Percentiles rank a stretch among this genome's conserved stretches.
phyloP scores from a whole-genome alignment of 495 filamentous ascomycete genomes.

The Penicillium cataractarum region DNA sequence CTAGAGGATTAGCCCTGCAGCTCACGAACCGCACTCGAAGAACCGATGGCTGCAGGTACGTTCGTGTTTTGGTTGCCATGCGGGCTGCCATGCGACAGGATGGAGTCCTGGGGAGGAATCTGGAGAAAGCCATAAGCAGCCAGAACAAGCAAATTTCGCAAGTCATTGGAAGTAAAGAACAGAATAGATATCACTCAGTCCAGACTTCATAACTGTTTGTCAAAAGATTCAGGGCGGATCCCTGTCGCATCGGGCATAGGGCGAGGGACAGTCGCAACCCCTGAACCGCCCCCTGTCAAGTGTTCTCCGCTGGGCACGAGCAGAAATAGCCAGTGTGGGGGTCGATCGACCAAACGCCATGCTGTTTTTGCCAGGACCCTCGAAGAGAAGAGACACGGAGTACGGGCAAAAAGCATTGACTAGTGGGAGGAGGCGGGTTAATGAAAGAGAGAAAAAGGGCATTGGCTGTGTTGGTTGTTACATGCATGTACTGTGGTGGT shows the following conservation, averaged over 20 bases:
- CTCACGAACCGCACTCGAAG: conserved; percentile 21
- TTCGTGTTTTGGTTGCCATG: conserved; percentile 15
- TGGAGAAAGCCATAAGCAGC: neutral
- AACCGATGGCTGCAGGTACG: conserved; percentile 8
- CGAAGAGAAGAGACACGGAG: neutral
- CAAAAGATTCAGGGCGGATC: conserved; percentile 10
- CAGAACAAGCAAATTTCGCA: neutral
- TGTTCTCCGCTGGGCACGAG: conserved; percentile 31
- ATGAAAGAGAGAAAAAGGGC: neutral
- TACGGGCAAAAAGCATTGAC: conserved; percentile 6
- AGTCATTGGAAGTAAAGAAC: neutral
- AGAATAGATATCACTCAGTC: neutral
- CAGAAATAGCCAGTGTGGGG: conserved; percentile 34
- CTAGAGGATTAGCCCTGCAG: conserved; percentile 17
- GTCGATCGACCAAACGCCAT: conserved; percentile 24
- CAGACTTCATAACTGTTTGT: neutral
- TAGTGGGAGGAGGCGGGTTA: neutral
- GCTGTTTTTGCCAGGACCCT: conserved; percentile 3
- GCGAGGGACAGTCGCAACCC: conserved; percentile 24
- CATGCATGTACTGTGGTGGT: no score
- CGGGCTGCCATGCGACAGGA: conserved; percentile 6
- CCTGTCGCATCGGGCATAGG: conserved; percentile 14
- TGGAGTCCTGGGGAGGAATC: neutral
- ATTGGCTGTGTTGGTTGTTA: no score
- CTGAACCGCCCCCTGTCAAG: conserved; percentile 36